Evolutionary conservation across 768 basidiomycete genomes (phyloP), one percentile per base, ranked within the genome.

Genomic region (Leccinum subtestaceum): DNA sequence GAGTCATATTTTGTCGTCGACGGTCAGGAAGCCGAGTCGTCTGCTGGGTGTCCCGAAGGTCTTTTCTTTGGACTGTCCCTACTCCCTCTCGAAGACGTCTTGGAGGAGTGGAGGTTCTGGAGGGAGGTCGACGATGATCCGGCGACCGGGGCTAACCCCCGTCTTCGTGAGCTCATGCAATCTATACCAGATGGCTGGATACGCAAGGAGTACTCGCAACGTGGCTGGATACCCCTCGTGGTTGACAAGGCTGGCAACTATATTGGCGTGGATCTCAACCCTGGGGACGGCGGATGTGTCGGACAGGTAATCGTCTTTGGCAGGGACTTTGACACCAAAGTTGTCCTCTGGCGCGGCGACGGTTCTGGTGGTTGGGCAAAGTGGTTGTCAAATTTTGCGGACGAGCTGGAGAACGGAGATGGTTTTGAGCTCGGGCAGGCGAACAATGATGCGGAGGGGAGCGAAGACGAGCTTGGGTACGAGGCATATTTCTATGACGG

Each of bases 241-340:
- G 87, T 88, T 40, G 97, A 99, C 76, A 91, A 93, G 65, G 87
- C 84, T 31, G 97, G 97, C 32, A 99, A 99, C 75, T 99, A 99
- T 71, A 83, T 98, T 59, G 97, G 97, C 57, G 81, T 99, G 50
- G 97, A 99, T 73, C 81, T 99, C 59, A 93, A 89, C 73, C 96
- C 96, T 8, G 91, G 71, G 9, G 85, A 88, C 68, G 75, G 76
- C 50, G 95, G 94, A 47, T 76, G 81, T 9, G 78, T 81, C 56
- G 97, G 97, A 6, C 97, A 99, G 71, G 96, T 98, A 50, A 97
- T 99, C 58, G 88, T 98, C 52, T 99, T 98, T 72, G 97, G 97
- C n/a, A 84, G 97, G 53, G 97, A 98, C 70, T 98, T 98, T 73
- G 97, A 99, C 74, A 90, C 93, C 11, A 99, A 99, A 71, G 92